Evolutionary conservation across 257 asterid species (phyloP).

Genomic region (Osmanthus fragrans): DNA sequence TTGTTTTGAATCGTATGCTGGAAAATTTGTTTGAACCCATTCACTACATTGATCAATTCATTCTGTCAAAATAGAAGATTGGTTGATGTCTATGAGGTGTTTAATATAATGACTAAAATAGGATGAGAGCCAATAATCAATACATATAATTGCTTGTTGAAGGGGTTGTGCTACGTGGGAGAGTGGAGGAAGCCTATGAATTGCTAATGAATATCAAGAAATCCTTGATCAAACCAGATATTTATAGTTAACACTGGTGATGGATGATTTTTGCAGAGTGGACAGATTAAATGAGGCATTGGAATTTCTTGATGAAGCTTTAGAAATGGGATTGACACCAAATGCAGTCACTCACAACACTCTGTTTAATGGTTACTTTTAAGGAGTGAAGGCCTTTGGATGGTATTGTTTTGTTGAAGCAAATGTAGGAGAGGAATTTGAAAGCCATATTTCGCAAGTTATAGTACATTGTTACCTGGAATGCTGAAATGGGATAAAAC

Average conservation of each 20-base stretch:
- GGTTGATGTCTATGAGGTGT: slow-evolving; percentile 51
- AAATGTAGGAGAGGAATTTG: slow-evolving; percentile 53
- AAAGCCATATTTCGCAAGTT: slow-evolving; percentile 59
- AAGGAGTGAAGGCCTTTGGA: slow-evolving; percentile 71
- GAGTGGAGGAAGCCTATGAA: slow-evolving; percentile 65
- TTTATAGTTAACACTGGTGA: slow-evolving; percentile 62
- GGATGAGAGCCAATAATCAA: slow-evolving; percentile 74
- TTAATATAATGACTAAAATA: slow-evolving; percentile 49
- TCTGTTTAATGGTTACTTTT: slow-evolving; percentile 66
- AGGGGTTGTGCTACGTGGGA: slow-evolving; percentile 80
- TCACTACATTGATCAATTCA: slow-evolving; percentile 56
- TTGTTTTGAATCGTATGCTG: slow-evolving; percentile 40
- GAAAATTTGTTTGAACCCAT: slow-evolving; percentile 50
- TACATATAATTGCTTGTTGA: slow-evolving; percentile 71
- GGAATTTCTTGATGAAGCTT: slow-evolving; percentile 61
- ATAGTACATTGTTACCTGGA: slow-evolving; percentile 71
- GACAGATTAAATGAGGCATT: slow-evolving; percentile 71
- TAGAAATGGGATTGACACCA: slow-evolving; percentile 46
- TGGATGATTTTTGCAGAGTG: slow-evolving; percentile 82
- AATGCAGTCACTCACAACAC: slow-evolving; percentile 66
- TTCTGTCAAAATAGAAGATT: slow-evolving; percentile 57
- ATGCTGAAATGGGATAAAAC: slow-evolving; percentile 68
- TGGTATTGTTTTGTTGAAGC: slow-evolving; percentile 50
- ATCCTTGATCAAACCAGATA: slow-evolving; percentile 52
- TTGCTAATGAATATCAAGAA: slow-evolving; percentile 45